Percentiles rank a stretch among this genome's conserved stretches.
These are phyloP conservation scores for Penicillium decumbens DNA, from an alignment of 2,329 filamentous ascomycete species.

Conservation along the genomic window DNA sequence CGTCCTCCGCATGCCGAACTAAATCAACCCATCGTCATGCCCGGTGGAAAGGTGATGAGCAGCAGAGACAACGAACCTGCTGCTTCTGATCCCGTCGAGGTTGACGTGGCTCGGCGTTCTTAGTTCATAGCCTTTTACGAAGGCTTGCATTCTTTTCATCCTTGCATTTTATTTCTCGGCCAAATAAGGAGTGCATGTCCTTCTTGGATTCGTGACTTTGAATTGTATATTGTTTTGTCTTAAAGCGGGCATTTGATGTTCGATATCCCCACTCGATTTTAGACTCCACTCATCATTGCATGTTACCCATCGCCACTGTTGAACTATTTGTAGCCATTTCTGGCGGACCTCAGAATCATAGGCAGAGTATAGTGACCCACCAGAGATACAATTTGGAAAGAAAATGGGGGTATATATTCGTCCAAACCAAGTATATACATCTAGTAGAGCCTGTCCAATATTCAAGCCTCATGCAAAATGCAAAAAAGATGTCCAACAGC, in stretches of 20 bases:
- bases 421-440: constrained; percentile 16
- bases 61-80: constrained; percentile 5
- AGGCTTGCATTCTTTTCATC: background rate
- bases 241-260: background rate
- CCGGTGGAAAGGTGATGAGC: constrained; percentile 36
- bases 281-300: background rate
- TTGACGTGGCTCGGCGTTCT: constrained; percentile 9
- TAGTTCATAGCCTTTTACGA: background rate
- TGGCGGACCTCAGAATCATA: too few relatives aligned
- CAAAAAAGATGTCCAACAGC: background rate
- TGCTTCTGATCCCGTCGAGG: constrained; percentile 9
- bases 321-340: background rate
- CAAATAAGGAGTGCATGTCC: background rate
- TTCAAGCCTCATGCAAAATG: background rate
- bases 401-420: constrained; percentile 20
- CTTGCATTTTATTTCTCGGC: background rate
- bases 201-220: background rate
- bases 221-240: background rate
- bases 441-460: background rate
- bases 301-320: background rate
- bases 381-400: background rate
- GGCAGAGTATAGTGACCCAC: too few relatives aligned
- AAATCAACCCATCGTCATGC: constrained; percentile 58
- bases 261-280: background rate
- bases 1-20: constrained; percentile 65